Base-by-base conservation (phyloP, 495 filamentous ascomycete genomes). In the Cercophora sp. region DNA sequence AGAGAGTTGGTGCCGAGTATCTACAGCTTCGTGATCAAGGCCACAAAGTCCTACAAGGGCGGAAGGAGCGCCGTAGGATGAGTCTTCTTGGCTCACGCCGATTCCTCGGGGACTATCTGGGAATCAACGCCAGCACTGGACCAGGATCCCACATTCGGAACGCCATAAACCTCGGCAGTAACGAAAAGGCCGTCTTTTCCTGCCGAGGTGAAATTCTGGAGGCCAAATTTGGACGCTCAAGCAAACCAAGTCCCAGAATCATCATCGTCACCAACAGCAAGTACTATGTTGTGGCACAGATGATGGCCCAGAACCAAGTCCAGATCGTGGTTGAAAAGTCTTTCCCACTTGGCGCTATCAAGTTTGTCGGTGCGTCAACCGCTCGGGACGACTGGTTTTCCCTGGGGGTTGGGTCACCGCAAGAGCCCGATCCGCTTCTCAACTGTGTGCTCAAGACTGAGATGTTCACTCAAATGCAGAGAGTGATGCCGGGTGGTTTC, bases 381-480 rank as follows among this genome's bases (percentile, higher is more conserved):
- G 69, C 86, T 46, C 88, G 86, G 56, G 94, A 99, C 58, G 94
- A 97, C 70, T 99, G 94, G 94, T 96, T 97, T 64, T 88, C 91
- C 0, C 67, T 99, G 42, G 86, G 92, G 3, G 79, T 94, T 35
- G 91, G 91, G 27, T 91, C 88, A 11, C 83, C 80, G 11, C 88
- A 96, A 62, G 93, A 96, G 63, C 77, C 94, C 0, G 94, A 99
- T 70, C 90, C 92, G 5, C 76, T 99, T 27, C 67, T 97, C 37
- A 93, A 83, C 68, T 99, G 94, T 64, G 72, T 96, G 24, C 85
- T 99, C 67, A 99, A 99, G 75, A 97, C 92, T 0, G 94, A 99
- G 61, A 86, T 99, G 59, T 93, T 96, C 64, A 96, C 91, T 6
- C 91, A 96, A 42, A 81, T 98, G 60, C 80, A 81, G 64, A 79